Conservation (phyloP, 192 early-diverging fungal species). For the Dimargaris cristalligena region DNA sequence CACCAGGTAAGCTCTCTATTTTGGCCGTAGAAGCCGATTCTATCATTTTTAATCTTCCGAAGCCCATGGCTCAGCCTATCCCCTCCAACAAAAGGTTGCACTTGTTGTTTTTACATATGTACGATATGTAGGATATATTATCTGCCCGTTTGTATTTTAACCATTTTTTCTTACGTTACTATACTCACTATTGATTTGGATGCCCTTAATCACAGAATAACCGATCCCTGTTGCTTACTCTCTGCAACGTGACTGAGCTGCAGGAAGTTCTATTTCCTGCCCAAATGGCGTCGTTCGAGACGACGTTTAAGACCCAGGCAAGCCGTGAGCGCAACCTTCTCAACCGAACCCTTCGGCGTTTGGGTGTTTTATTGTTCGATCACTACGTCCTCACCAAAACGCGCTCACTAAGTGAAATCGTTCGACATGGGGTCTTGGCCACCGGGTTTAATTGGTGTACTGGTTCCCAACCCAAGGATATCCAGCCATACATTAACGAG, state of each 20-base stretch:
- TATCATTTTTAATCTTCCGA: too few species aligned
- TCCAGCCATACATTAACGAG: conserved; percentile 76
- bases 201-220: conserved; percentile 38
- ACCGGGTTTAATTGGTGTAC: conserved; percentile 79
- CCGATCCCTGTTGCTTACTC: conserved; percentile 42
- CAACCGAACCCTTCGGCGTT: conserved; percentile 48
- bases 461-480: conserved; percentile 55
- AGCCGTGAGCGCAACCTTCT: conserved; percentile 44
- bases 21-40: too few species aligned
- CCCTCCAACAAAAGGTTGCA: too few species aligned
- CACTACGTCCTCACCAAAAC: conserved; percentile 73
- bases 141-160: too few species aligned
- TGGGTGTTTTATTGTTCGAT: conserved; percentile 70
- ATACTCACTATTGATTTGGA: conserved; percentile 9
- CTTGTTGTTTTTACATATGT: too few species aligned
- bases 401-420: conserved; percentile 43
- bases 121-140: too few species aligned
- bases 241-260: conserved; percentile 70
- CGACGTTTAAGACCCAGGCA: conserved; percentile 41
- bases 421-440: conserved; percentile 63
- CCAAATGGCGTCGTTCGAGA: conserved; percentile 50
- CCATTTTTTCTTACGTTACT: too few species aligned
- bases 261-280: conserved; percentile 55
- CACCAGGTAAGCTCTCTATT: too few species aligned
- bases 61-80: too few species aligned